Conservation (phyloP, 1,139 yeast species). For the Lodderomyces oxycetoniae region DNA sequence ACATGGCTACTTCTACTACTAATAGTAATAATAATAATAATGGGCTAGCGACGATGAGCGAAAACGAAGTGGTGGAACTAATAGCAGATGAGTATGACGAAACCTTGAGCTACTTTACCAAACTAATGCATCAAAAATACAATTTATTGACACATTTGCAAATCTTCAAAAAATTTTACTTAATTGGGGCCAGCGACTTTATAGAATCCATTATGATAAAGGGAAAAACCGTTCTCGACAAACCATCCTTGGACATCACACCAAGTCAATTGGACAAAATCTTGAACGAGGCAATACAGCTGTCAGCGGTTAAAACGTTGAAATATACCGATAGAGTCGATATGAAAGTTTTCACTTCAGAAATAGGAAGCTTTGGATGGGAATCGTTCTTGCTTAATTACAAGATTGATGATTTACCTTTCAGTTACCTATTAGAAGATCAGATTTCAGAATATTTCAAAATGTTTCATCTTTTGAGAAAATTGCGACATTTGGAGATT, state of each 20-base stretch:
- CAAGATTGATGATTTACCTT: constrained; percentile 53
- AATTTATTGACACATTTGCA: constrained; percentile 49
- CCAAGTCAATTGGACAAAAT: constrained; percentile 64
- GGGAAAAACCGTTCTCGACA: constrained; percentile 51
- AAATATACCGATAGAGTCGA: constrained; percentile 46
- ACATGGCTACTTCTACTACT: too few species aligned
- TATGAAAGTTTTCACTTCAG: constrained; percentile 69
- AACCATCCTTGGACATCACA: constrained; percentile 59
- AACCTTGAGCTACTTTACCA: constrained; percentile 50
- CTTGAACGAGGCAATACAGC: constrained; percentile 60
- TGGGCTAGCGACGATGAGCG: constrained; percentile 32
- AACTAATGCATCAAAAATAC: constrained; percentile 45
- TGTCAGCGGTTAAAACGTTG: constrained; percentile 54
- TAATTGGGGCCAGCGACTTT: constrained; percentile 77
- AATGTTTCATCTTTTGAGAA: constrained; percentile 84
- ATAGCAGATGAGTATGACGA: constrained; percentile 54
- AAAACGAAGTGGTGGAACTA: constrained; percentile 24
- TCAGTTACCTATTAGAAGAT: constrained; percentile 22
- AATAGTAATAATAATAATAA: too few species aligned
- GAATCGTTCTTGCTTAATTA: constrained; percentile 89
- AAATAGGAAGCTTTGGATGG: constrained; percentile 74
- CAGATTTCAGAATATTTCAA: constrained; percentile 52
- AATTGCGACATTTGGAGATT: constrained; percentile 57
- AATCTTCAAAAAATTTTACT: constrained; percentile 60
- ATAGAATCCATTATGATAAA: constrained; percentile 58